Percentiles rank a stretch among this genome's conserved stretches.
phyloP scores from a whole-genome alignment of 257 asterid species.

The Orobanche coerulescens region DNA sequence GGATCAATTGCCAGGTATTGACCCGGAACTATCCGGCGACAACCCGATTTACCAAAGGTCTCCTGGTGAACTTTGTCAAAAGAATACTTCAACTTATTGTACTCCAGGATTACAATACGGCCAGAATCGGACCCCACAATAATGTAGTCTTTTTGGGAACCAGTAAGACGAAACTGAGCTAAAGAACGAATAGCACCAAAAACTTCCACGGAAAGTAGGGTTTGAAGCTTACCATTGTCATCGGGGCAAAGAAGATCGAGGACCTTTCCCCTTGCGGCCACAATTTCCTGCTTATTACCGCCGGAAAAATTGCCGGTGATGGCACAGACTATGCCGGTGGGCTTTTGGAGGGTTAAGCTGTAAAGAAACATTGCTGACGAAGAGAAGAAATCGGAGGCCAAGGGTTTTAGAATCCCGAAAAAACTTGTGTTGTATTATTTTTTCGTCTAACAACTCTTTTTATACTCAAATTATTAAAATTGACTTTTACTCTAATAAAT shows the following conservation, averaged over 20 bases:
- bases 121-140: constrained; percentile 98
- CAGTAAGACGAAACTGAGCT: constrained; percentile 92
- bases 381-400: too few relatives aligned
- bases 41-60: constrained; percentile 92
- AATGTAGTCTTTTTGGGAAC: constrained; percentile 86
- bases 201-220: constrained; percentile 75
- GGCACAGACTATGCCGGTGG: constrained; percentile 89
- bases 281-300: constrained; percentile 79
- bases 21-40: constrained; percentile 93
- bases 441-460: too few relatives aligned
- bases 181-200: constrained; percentile 87
- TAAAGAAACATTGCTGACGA: constrained; percentile 61
- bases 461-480: too few relatives aligned
- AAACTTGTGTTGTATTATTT: too few relatives aligned
- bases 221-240: constrained; percentile 85
- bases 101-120: constrained; percentile 73
- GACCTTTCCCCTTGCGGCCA: constrained; percentile 83
- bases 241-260: constrained; percentile 93
- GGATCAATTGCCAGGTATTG: constrained; percentile 94
- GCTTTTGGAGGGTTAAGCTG: constrained; percentile 79
- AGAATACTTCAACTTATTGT: constrained; percentile 67
- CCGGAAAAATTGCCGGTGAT: constrained; percentile 95
- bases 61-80: constrained; percentile 93
- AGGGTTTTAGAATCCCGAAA: too few relatives aligned
- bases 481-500: too few relatives aligned